phyloP scores from a whole-genome alignment of 202 grass and related monocot genomes.

The Bolboschoenoplectus hybrid region DNA sequence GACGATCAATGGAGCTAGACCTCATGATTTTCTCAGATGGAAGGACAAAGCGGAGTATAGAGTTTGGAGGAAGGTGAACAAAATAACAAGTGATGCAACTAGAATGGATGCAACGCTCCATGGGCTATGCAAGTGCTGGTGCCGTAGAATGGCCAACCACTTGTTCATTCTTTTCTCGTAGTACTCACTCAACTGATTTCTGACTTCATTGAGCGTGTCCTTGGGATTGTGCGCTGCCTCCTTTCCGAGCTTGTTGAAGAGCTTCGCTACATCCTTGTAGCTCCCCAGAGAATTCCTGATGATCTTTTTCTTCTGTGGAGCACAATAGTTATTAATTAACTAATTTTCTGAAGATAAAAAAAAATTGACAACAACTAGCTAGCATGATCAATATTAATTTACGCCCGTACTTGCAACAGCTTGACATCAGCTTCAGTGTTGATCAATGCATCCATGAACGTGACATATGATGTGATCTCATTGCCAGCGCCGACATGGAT shows the following conservation, averaged over 20 bases:
- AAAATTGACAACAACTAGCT: too few relatives aligned
- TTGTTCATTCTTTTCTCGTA: neutral
- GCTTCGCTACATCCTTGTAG: neutral
- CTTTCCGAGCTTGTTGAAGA: neutral
- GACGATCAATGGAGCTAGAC: too few relatives aligned
- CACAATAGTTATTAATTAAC: too few relatives aligned
- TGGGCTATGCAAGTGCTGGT: neutral
- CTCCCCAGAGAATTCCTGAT: slow-evolving; percentile 18
- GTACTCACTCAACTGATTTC: neutral
- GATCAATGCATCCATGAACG: slow-evolving; percentile 17
- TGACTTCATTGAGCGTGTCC: neutral
- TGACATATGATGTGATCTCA: slow-evolving; percentile 20
- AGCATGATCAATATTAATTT: too few relatives aligned
- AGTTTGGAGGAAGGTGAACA: neutral
- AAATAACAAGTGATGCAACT: neutral
- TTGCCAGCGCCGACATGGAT: neutral
- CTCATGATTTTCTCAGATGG: neutral
- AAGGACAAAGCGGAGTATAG: neutral
- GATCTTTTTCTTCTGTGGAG: slow-evolving; percentile 9
- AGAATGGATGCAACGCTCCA: neutral
- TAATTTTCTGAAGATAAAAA: too few relatives aligned
- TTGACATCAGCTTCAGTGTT: slow-evolving; percentile 2
- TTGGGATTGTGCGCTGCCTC: neutral
- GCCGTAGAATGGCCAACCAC: neutral
- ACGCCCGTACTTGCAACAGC: neutral